phyloP scores from a whole-genome alignment of 352 stramenopile species.

The Phytophthora pinifolia region DNA sequence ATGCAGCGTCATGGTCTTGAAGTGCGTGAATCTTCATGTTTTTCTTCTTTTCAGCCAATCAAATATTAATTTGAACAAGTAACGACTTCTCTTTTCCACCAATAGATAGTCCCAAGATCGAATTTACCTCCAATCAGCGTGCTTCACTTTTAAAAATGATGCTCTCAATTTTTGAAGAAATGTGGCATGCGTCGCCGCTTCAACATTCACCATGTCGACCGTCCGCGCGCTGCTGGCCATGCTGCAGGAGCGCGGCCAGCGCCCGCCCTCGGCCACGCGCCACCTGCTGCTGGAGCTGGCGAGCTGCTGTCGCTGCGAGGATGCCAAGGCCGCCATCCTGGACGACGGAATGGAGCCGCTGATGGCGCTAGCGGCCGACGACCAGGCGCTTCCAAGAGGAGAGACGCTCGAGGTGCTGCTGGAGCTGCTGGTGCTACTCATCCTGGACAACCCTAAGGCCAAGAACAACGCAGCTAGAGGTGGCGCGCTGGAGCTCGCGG shows the following conservation, averaged over 20 bases:
- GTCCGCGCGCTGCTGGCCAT: conserved; percentile 42
- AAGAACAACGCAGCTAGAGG: conserved; percentile 15
- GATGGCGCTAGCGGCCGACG: conserved; percentile 22
- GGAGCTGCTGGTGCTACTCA: conserved; percentile 42
- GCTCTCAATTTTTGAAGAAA: no score
- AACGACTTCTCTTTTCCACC: conserved; percentile 10
- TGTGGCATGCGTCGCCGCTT: conserved; percentile 9
- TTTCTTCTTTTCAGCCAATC: conserved; percentile 14
- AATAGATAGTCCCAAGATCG: conserved; percentile 1
- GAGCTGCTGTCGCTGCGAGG: conserved; percentile 38
- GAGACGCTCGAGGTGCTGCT: conserved; percentile 42
- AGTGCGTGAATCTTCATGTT: conserved; percentile 8
- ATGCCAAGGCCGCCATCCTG: conserved; percentile 36
- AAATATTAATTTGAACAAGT: not conserved
- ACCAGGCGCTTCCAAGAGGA: conserved; percentile 4
- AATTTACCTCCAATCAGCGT: not conserved
- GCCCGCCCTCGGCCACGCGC: conserved; percentile 16
- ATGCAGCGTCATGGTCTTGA: conserved; percentile 18
- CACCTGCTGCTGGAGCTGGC: conserved; percentile 38
- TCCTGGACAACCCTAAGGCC: conserved; percentile 25
- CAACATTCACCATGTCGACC: conserved; percentile 41
- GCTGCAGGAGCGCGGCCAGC: conserved; percentile 36
- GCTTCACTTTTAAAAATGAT: no score
- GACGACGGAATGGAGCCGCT: conserved; percentile 34
- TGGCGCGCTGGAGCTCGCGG: conserved; percentile 35